Conservation (phyloP, 805 yeast genomes). For the Cyberlindnera galapagoensis region DNA sequence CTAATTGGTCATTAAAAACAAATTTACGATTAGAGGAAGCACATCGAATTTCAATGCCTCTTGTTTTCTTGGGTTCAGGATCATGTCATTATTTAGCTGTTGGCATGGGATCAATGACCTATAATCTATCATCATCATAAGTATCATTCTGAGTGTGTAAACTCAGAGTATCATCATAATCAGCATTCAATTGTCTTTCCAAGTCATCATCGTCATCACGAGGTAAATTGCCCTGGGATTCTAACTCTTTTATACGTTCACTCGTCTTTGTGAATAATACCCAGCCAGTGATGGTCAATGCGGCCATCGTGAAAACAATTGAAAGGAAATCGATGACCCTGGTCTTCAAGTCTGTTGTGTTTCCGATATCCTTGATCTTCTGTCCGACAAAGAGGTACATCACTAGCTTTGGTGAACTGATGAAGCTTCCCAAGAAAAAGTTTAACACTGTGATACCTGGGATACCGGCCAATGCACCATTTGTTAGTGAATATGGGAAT, state of each 20-base stretch:
- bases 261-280: constrained; percentile 53
- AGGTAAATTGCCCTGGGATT: constrained; percentile 10
- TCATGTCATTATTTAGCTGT: too few species aligned
- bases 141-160: constrained; percentile 11
- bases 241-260: constrained; percentile 28
- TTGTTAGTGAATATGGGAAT: constrained; percentile 84
- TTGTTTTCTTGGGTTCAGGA: too few species aligned
- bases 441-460: constrained; percentile 62
- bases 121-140: constrained; percentile 1
- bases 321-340: constrained; percentile 58
- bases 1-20: too few species aligned
- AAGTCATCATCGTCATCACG: constrained; percentile 13
- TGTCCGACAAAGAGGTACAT: constrained; percentile 74
- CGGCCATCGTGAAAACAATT: constrained; percentile 46
- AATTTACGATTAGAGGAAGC: too few species aligned
- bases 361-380: constrained; percentile 64
- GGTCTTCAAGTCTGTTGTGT: constrained; percentile 41
- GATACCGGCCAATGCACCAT: constrained; percentile 87
- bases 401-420: constrained; percentile 80
- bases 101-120: too few species aligned
- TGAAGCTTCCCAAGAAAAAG: constrained; percentile 62
- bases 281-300: constrained; percentile 57
- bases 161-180: constrained; percentile 10
- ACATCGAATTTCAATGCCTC: too few species aligned
- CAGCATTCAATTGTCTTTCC: constrained; percentile 13